A percentile compares a stretch with the other conserved stretches of the same genome.
Conservation (phyloP, 2,329 filamentous ascomycete species). For the Penicillium sp. region DNA sequence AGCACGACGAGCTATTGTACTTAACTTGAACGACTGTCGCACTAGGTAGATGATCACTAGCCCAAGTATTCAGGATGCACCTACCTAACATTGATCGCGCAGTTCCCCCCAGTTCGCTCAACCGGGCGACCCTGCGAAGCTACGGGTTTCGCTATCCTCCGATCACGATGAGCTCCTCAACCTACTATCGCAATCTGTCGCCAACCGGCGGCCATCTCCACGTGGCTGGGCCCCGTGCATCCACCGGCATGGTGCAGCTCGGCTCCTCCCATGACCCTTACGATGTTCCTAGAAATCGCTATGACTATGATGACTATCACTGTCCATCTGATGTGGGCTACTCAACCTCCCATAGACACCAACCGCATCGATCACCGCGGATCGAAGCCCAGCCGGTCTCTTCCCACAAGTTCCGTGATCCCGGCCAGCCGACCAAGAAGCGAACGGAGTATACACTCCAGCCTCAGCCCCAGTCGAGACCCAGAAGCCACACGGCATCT, state of each 20-base stretch:
- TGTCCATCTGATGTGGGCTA: constrained; percentile 32
- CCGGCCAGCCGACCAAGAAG: constrained; percentile 29
- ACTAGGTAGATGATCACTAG: not conserved
- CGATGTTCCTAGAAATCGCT: constrained; percentile 25
- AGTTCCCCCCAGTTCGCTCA: not conserved
- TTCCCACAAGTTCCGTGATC: constrained; percentile 30
- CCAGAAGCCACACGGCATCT: constrained; percentile 34
- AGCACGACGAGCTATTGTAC: not conserved
- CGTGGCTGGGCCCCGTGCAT: constrained; percentile 38
- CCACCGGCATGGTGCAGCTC: constrained; percentile 38
- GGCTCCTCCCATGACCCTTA: constrained; percentile 34
- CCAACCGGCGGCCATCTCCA: constrained; percentile 27
- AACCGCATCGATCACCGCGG: constrained; percentile 12
- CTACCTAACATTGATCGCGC: constrained; percentile 1
- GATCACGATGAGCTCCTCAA: constrained; percentile 28
- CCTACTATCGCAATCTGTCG: constrained; percentile 33
- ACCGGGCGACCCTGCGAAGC: constrained; percentile 1
- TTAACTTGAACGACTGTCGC: not conserved
- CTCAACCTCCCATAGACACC: constrained; percentile 26
- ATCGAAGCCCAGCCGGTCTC: constrained; percentile 34
- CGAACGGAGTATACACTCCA: constrained; percentile 38
- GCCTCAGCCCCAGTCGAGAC: constrained; percentile 27
- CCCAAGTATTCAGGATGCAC: not conserved
- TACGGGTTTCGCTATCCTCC: not conserved
- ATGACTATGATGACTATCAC: constrained; percentile 24